phyloP scores from a whole-genome alignment of 2,329 filamentous ascomycete genomes.

The Tolypocladium nubicola region DNA sequence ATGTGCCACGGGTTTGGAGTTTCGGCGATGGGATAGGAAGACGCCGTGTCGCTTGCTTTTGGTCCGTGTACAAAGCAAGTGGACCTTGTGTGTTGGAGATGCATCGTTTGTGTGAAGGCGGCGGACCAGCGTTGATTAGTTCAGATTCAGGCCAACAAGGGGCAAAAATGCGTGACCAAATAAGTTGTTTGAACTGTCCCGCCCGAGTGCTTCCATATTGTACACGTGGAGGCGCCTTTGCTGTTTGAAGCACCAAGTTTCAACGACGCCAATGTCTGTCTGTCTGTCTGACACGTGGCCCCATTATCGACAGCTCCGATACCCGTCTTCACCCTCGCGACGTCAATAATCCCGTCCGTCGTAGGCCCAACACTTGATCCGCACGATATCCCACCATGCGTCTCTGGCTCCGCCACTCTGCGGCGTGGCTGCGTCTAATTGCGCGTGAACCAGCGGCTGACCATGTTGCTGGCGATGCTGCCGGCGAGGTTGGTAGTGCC shows the following conservation, averaged over 20 bases:
- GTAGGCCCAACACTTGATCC: neutral
- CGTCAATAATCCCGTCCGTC: neutral
- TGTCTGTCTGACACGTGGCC: neutral
- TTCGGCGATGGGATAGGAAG: neutral
- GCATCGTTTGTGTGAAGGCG: neutral
- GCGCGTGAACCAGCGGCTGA: constrained; percentile 46
- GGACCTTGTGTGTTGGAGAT: neutral
- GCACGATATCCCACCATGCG: too few species aligned
- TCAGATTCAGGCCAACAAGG: neutral
- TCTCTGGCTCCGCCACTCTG: neutral
- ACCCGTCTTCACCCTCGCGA: neutral
- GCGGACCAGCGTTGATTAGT: neutral
- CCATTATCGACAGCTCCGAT: neutral
- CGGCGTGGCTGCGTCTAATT: constrained; percentile 9
- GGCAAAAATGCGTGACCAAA: neutral
- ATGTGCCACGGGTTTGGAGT: neutral
- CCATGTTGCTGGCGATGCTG: constrained; percentile 49
- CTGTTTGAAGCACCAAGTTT: neutral
- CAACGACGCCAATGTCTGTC: neutral
- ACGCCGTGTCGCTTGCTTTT: neutral
- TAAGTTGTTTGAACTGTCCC: neutral
- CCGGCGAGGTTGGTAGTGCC: constrained; percentile 47
- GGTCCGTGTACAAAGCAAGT: neutral
- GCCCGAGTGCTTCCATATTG: neutral
- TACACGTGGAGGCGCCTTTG: neutral